phyloP scores from a whole-genome alignment of 2,329 filamentous ascomycete genomes.

The Botrytis cinerea region DNA sequence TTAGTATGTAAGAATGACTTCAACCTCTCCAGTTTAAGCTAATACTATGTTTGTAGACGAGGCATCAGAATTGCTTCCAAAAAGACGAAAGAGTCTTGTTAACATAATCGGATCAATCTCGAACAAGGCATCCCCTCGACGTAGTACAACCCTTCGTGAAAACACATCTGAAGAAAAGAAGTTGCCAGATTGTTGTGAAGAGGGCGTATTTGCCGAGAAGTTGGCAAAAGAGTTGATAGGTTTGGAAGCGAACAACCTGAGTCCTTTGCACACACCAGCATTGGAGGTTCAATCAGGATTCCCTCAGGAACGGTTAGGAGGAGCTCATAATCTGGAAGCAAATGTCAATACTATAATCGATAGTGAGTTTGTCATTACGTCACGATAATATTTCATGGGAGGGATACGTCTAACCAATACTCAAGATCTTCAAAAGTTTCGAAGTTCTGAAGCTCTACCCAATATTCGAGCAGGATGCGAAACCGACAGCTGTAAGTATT shows the following conservation, averaged over 20 bases:
- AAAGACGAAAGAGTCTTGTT: slow-evolving; percentile 35
- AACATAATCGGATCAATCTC: slow-evolving; percentile 34
- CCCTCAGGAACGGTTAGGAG: background rate
- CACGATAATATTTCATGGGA: background rate
- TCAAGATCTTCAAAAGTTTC: background rate
- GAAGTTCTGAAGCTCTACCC: background rate
- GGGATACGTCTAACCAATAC: background rate
- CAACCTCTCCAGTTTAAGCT: background rate
- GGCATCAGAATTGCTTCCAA: slow-evolving; percentile 9
- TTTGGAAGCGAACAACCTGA: background rate
- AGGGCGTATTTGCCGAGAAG: slow-evolving; percentile 10
- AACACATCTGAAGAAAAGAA: background rate
- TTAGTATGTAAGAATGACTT: background rate
- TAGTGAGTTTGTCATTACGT: slow-evolving; percentile 4
- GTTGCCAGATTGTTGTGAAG: background rate
- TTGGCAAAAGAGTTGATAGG: slow-evolving; percentile 12
- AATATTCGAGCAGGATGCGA: background rate
- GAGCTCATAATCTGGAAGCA: background rate
- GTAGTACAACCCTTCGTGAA: slow-evolving; percentile 2
- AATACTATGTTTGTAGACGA: background rate
- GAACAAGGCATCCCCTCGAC: slow-evolving; percentile 28
- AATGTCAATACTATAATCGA: background rate
- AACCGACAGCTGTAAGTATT: slow-evolving; percentile 1
- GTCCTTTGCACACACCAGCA: background rate
- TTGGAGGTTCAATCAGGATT: background rate